Base-by-base conservation (phyloP, 805 yeast species). In the Ogataea parapolymorpha region DNA sequence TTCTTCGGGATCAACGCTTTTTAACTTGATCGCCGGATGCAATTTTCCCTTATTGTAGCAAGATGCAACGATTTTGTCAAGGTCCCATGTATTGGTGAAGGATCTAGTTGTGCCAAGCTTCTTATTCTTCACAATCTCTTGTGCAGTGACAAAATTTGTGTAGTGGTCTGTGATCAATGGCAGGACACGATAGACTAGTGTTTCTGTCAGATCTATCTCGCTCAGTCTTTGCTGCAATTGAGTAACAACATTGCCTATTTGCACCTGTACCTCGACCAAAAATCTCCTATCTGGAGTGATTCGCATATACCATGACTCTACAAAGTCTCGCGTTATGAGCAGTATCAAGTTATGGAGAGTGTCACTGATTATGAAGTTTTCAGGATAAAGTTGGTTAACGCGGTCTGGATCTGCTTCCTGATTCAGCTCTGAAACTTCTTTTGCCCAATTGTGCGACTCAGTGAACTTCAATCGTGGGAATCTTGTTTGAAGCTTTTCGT, bases 121-220 rank as follows among this genome's bases (percentile, higher is more conserved):
- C 40, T 48, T 56, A 37, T 62, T 57, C 25, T 55, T 41, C 2
- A 66, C 68, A 1, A 54, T 32, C 11, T 67, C 72, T 24, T 66
- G 68, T 0, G 78, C 77, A 25, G 51, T 49, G 2, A 73, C 63
- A 53, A 72, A 85, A 6, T 66, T 64, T 6, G 67, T 63, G 44
- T 82, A 72, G 57, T 89, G 95, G 10, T 71, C 74, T 1, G 85
- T 80, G 1, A 87, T 6, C 1, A 82, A 51, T 0, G 96, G 96
- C 6, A 85, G 41, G 0, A 85, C 26, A 32, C 71, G 71, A 23
- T 77, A 63, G 1, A 86, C 80, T 3, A 84, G 45, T 23, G 87
- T 55, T 30, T 71, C 71, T 1, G 88, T 69, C 15, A 75, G 61
- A 52, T 86, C 87, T 1, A 79, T 42, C 0, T 55, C 51, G 0